Base-by-base conservation (phyloP, 441 rosid genomes). In the Gossypium schwendimanii region DNA sequence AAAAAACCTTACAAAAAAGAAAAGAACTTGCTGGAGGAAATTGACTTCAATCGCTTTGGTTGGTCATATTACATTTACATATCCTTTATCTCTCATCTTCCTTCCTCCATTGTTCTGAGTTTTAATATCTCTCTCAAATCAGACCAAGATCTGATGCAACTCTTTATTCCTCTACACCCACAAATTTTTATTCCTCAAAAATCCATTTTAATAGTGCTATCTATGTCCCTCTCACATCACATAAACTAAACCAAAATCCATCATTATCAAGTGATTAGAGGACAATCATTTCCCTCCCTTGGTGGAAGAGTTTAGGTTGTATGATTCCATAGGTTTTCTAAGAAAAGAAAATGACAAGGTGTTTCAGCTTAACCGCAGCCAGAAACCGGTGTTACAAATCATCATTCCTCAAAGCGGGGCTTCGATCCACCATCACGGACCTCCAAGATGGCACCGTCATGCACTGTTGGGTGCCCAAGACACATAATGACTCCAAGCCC, bases 401-500 rank as follows among this genome's bases (percentile, higher is more conserved):
- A 54, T 60, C 70, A 9, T 87, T 91, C 85, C 72, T 58, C 63
- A 87, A 75, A 73, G 71, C 81, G 24, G 92, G 95, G 0, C 85
- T 90, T 64, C 84, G 77, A 68, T 81, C 93, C 75, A 71, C 85
- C 15, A 26, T 75, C 71, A 85, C 89, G 5, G 91, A 89, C 73
- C 86, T 92, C 77, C 54, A 81, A 55, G 92, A 91, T 39, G 92
- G 92, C 71, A 91, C 93, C 68, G 68, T 87, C 20, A 83, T 92
- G 69, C 93, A 92, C 79, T 87, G 89, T 60, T 92, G 94, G 94
- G 84, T 86, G 67, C 93, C 97, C 74, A 78, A 76, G 26, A 75
- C 63, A 75, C 75, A 44, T n/a, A 50, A 12, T 0, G 77, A 66
- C 24, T 45, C 81, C 17, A 89, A 89, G 71, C 91, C 88, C 0